These are phyloP conservation scores for Combretum micranthum DNA, from an alignment of 345 rosid genomes.

Conservation along the genomic window DNA sequence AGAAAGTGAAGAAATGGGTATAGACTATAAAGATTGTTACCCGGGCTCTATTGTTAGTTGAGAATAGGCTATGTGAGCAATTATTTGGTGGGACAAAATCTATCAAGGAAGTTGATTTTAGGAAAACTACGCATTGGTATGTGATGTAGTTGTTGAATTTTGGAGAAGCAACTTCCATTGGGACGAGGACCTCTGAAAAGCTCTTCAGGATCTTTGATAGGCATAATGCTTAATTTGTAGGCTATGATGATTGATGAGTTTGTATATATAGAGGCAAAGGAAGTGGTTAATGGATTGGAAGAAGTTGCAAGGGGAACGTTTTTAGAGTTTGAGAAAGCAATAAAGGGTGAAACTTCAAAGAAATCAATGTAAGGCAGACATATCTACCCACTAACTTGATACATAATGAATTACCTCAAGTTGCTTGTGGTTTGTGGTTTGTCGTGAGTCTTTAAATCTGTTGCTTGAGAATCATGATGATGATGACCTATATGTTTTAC, in stretches of 20 bases:
- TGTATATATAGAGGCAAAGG: conserved; percentile 54
- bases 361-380: conserved; percentile 77
- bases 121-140: conserved; percentile 74
- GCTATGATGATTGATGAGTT: conserved; percentile 53
- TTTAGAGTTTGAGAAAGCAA: conserved; percentile 82
- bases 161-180: conserved; percentile 84
- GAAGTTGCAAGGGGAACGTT: conserved; percentile 83
- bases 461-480: conserved; percentile 50
- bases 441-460: conserved; percentile 60
- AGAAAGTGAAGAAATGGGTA: conserved; percentile 97
- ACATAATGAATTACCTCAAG: conserved; percentile 90
- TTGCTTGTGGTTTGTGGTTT: conserved; percentile 89
- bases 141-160: conserved; percentile 86
- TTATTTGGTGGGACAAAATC: conserved; percentile 54
- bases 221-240: conserved; percentile 66
- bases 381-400: conserved; percentile 91
- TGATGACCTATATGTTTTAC: conserved; percentile 26
- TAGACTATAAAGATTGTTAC: conserved; percentile 71
- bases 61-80: conserved; percentile 71
- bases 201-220: conserved; percentile 89
- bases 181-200: conserved; percentile 80
- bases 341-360: conserved; percentile 62
- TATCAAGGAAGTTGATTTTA: conserved; percentile 66
- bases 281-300: conserved; percentile 55
- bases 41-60: conserved; percentile 69